phyloP scores from a whole-genome alignment of 192 early-diverging fungal species.

The Coemansia sp. region DNA sequence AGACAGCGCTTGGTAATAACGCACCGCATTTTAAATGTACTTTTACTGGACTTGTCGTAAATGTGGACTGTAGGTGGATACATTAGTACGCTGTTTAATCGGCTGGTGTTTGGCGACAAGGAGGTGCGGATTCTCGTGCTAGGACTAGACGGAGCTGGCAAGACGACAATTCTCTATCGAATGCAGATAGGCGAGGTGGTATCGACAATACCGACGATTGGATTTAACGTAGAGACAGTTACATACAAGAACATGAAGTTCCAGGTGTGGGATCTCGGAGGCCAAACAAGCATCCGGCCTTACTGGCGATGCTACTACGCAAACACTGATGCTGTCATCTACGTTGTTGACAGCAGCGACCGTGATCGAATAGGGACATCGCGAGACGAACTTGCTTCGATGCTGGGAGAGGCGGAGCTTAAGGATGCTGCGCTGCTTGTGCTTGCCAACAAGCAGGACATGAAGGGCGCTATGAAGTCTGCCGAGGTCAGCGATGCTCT shows the following conservation, averaged over 20 bases:
- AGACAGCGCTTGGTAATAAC: background rate
- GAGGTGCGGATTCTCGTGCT: conserved; percentile 97
- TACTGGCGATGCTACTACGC: conserved; percentile 99
- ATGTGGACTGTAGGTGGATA: conserved; percentile 23
- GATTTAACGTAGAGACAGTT: conserved; percentile 91
- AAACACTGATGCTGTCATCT: conserved; percentile 98
- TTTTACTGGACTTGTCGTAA: no score
- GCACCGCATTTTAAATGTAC: background rate
- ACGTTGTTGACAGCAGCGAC: conserved; percentile 94
- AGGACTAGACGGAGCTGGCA: conserved; percentile 94
- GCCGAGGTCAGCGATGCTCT: conserved; percentile 87
- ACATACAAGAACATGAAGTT: conserved; percentile 98
- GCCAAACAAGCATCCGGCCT: conserved; percentile 86
- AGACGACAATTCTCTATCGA: conserved; percentile 96
- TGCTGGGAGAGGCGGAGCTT: conserved; percentile 96
- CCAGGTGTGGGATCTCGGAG: conserved; percentile 97
- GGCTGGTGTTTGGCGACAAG: conserved; percentile 84
- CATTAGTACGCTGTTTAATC: conserved; percentile 46
- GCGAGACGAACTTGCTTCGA: conserved; percentile 86
- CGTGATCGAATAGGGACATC: conserved; percentile 83
- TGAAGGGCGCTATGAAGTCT: conserved; percentile 87
- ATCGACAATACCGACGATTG: conserved; percentile 92
- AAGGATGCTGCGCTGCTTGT: conserved; percentile 86
- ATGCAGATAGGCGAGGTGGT: conserved; percentile 96
- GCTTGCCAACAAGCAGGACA: conserved; percentile 99